Conservation (phyloP, 352 stramenopile genomes). For the Phytophthora colocasiae region DNA sequence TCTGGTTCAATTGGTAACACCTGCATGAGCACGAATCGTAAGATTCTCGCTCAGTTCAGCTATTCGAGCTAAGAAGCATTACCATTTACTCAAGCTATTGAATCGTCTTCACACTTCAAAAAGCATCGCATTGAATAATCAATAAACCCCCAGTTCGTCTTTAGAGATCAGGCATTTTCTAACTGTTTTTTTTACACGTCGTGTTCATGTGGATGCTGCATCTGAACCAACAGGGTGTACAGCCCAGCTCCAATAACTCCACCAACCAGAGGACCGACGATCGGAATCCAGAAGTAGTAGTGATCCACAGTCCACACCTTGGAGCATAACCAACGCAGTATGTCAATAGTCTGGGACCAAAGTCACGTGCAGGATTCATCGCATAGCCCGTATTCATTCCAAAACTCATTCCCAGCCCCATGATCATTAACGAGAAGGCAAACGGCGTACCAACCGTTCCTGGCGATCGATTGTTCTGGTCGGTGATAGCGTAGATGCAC, state of each 20-base stretch:
- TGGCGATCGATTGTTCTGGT: conserved; percentile 24
- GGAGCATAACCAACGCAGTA: conserved; percentile 20
- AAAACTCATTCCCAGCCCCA: conserved; percentile 26
- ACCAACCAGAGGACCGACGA: conserved; percentile 12
- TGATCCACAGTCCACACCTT: conserved; percentile 17
- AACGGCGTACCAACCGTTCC: conserved; percentile 21
- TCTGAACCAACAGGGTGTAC: conserved; percentile 22
- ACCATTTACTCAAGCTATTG: no score
- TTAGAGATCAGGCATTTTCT: no score
- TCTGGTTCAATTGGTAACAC: conserved; percentile 20
- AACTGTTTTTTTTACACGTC: background rate
- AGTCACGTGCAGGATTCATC: conserved; percentile 27
- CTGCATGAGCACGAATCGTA: conserved; percentile 18
- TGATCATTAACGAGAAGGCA: conserved; percentile 26
- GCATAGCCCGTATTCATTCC: conserved; percentile 32
- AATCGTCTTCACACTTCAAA: no score
- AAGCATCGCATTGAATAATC: no score
- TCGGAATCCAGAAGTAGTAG: conserved; percentile 33
- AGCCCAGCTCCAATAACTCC: conserved; percentile 16
- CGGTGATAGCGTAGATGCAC: conserved; percentile 31
- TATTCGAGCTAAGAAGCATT: no score
- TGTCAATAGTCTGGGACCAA: conserved; percentile 21
- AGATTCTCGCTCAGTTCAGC: background rate
- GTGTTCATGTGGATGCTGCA: conserved; percentile 23
- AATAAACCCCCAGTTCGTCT: no score